These are phyloP conservation scores for Phoenix roebelenii DNA, from an alignment of 176 grass and related monocot species.

Conservation along the genomic window DNA sequence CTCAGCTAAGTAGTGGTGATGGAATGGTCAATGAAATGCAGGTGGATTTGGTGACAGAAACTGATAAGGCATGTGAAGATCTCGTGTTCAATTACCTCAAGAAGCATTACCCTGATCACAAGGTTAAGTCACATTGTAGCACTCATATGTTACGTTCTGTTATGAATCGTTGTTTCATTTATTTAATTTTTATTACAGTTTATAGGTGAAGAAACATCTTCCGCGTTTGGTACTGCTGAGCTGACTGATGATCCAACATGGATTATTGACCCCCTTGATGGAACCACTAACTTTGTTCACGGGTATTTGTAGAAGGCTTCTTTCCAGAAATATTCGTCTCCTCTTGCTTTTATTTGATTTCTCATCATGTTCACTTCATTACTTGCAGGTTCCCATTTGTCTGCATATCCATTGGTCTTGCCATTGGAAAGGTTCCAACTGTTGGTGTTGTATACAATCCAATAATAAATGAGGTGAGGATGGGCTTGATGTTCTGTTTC, in stretches of 20 bases:
- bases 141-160: too few species aligned
- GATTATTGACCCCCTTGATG: conserved; percentile 93
- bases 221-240: conserved; percentile 58
- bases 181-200: conserved; percentile 26
- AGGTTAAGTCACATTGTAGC: conserved; percentile 12
- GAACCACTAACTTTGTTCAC: conserved; percentile 98
- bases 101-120: conserved; percentile 72
- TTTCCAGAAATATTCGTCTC: background rate
- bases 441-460: conserved; percentile 90
- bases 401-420: conserved; percentile 89
- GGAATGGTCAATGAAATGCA: conserved; percentile 14
- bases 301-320: conserved; percentile 33
- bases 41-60: conserved; percentile 99
- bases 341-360: conserved; percentile 1
- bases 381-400: conserved; percentile 78
- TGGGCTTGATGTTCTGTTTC: background rate
- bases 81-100: conserved; percentile 83
- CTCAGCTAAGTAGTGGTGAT: background rate
- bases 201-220: conserved; percentile 91
- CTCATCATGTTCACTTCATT: background rate
- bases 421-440: conserved; percentile 69
- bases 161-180: background rate
- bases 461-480: conserved; percentile 69
- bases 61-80: conserved; percentile 94
- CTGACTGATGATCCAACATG: conserved; percentile 84